Conservation (phyloP, 2,329 filamentous ascomycete genomes). For the Colletotrichum caudatum region DNA sequence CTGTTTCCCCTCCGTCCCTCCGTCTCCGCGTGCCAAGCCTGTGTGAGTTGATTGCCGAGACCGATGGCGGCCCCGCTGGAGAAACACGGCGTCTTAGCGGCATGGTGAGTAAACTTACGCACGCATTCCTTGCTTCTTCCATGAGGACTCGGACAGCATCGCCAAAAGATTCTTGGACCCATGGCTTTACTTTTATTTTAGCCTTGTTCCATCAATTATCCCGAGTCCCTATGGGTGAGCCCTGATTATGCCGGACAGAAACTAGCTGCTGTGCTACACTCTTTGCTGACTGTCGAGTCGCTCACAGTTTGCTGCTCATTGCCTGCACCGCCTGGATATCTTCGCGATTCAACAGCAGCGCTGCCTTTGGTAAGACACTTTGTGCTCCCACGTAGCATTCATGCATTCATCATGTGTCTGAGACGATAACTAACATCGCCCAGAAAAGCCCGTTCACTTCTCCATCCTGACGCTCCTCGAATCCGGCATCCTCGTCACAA, state of each 20-base stretch:
- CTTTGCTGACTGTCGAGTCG: conserved; percentile 7
- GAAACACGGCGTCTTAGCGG: conserved; percentile 39
- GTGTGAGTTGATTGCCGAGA: neutral
- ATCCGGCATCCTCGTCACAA: conserved; percentile 43
- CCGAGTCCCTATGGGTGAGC: too few species aligned
- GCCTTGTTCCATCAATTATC: neutral
- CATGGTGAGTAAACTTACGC: conserved; percentile 34
- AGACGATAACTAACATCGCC: neutral
- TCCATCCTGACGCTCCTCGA: conserved; percentile 48
- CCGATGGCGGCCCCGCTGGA: conserved; percentile 41
- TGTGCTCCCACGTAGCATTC: neutral
- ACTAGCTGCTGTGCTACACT: neutral
- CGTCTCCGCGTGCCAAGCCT: conserved; percentile 33
- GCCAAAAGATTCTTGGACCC: neutral
- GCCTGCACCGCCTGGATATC: conserved; percentile 45
- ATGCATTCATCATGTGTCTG: neutral
- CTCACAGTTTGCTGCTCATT: conserved; percentile 23
- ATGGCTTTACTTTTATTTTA: neutral
- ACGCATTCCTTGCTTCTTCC: conserved; percentile 13
- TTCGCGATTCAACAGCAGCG: conserved; percentile 51
- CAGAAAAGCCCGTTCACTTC: conserved; percentile 53
- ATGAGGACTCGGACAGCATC: neutral
- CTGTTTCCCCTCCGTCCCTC: neutral
- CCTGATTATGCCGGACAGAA: neutral
- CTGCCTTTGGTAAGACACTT: conserved; percentile 51